These are phyloP conservation scores for Ampelomyces quisqualis DNA, from an alignment of 2,329 filamentous ascomycete species.

Conservation along the genomic window DNA sequence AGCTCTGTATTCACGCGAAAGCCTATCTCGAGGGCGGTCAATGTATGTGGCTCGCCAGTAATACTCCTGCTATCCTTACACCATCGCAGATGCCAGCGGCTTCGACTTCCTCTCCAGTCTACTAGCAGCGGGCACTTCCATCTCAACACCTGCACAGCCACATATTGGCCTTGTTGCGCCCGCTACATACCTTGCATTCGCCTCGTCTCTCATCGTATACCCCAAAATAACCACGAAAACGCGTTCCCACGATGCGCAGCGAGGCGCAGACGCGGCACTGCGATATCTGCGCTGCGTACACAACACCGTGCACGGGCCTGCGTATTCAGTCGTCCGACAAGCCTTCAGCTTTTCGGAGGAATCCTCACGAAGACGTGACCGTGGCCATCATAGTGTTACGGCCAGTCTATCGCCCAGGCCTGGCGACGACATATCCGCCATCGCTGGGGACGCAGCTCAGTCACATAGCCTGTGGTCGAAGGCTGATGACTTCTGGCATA, in stretches of 20 bases:
- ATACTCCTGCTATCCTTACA: slow-evolving; percentile 1
- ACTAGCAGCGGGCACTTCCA: slow-evolving; percentile 34
- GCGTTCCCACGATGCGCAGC: slow-evolving; percentile 59
- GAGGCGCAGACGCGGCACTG: slow-evolving; percentile 67
- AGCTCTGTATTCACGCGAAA: slow-evolving; percentile 40
- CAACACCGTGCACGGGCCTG: slow-evolving; percentile 65
- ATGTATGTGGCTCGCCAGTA: slow-evolving; percentile 21
- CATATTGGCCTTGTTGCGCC: slow-evolving; percentile 65
- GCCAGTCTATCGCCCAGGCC: slow-evolving; percentile 30
- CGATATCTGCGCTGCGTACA: slow-evolving; percentile 69
- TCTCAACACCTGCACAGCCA: slow-evolving; percentile 36
- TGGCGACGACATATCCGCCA: slow-evolving; percentile 44
- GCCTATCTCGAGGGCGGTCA: slow-evolving; percentile 40
- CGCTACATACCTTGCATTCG: slow-evolving; percentile 70
- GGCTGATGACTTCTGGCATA: slow-evolving; percentile 86
- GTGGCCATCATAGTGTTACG: slow-evolving; percentile 17
- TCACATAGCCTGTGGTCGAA: slow-evolving; percentile 68
- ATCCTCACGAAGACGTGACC: slow-evolving; percentile 25
- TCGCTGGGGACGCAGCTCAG: slow-evolving; percentile 56
- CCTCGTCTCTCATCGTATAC: slow-evolving; percentile 80
- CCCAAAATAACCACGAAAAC: slow-evolving; percentile 75
- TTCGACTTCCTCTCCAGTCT: slow-evolving; percentile 40
- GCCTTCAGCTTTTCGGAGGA: slow-evolving; percentile 67
- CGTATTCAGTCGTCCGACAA: slow-evolving; percentile 62
- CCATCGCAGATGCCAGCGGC: slow-evolving; percentile 33